Evolutionary conservation across 495 filamentous ascomycete genomes (phyloP), one percentile per base, ranked within the genome.

Genomic region (Hypomontagnella submonticulosa): DNA sequence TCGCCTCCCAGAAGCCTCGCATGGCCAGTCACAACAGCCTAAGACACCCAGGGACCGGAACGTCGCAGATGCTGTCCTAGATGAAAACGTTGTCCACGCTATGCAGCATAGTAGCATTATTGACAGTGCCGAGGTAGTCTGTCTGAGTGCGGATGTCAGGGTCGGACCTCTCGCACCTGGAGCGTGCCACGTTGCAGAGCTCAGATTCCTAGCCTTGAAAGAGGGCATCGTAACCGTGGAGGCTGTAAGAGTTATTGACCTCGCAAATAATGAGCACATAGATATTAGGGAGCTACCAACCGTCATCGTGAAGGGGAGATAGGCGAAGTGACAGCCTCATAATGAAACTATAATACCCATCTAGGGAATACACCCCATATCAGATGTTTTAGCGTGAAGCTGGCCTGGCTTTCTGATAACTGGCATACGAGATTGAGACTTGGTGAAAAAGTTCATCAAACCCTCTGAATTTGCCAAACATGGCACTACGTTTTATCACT

Each of bases 261-360:
- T 95, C 62, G 87, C 83, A 33, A 90, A 86, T 42, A 89, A 91
- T 63, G 91, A 96, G 76, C 87, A 88, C 72, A 87, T 91, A 12
- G 92, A 96, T 79, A 87, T 97, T 51, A 80, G 85, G 63, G 89
- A 96, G 67, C 73, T 97, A 37, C 93, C 93, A 4, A 86, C 87
- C 65, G 87, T 95, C 61, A 69, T 92, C 44, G 87, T 86, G 6
- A 70, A 81, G 50, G 76, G 78, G 42, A 71, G 72, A 54, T 20
- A 41, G 20, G 42, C n/a, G 9, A 43, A 9, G 11, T 57, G 10
- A 59, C n/a, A 19, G 19, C 47, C 10, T 34, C 18, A 44, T 27
- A 27, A 27, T 27, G 2, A 6, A 27, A 27, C 3, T 27, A 27
- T 27, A 27, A 27, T 27, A 27, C 23, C 23, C 2, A 27, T 27